Evolutionary conservation across 2,329 filamentous ascomycete species (phyloP).

Genomic region (Zymoseptoria tritici): DNA sequence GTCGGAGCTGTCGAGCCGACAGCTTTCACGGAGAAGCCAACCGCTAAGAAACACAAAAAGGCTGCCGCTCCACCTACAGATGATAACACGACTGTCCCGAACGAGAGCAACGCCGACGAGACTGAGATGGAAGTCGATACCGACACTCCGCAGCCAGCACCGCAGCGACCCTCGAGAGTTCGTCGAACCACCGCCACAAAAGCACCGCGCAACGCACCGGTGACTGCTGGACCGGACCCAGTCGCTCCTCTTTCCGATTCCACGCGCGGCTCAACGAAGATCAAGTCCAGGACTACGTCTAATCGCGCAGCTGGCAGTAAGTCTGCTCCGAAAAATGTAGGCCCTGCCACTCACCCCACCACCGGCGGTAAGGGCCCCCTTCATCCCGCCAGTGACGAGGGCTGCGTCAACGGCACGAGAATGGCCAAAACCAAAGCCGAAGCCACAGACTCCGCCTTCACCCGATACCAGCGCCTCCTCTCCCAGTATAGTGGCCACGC

Average conservation of each 20-base stretch:
- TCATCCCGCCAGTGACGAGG: background rate
- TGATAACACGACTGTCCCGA: background rate
- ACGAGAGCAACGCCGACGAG: background rate
- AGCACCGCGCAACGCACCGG: background rate
- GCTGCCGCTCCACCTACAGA: background rate
- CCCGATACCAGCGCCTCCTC: slow-evolving; percentile 15
- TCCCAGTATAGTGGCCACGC: slow-evolving; percentile 1
- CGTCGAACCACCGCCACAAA: background rate
- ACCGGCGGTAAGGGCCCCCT: background rate
- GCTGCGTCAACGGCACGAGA: slow-evolving; percentile 11
- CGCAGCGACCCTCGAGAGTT: background rate
- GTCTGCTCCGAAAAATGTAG: background rate
- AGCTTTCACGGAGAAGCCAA: background rate
- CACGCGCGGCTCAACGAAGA: background rate
- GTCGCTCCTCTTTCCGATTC: background rate
- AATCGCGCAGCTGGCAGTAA: background rate
- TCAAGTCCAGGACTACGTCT: background rate
- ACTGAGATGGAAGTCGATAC: background rate
- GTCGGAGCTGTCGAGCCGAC: background rate
- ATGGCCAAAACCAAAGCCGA: slow-evolving; percentile 15
- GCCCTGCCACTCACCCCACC: background rate
- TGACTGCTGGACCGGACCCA: background rate
- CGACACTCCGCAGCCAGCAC: background rate
- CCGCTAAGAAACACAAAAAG: background rate
- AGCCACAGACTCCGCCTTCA: slow-evolving; percentile 13